These are phyloP conservation scores for Canna indica DNA, from an alignment of 176 grass and related monocot genomes.

Conservation along the genomic window DNA sequence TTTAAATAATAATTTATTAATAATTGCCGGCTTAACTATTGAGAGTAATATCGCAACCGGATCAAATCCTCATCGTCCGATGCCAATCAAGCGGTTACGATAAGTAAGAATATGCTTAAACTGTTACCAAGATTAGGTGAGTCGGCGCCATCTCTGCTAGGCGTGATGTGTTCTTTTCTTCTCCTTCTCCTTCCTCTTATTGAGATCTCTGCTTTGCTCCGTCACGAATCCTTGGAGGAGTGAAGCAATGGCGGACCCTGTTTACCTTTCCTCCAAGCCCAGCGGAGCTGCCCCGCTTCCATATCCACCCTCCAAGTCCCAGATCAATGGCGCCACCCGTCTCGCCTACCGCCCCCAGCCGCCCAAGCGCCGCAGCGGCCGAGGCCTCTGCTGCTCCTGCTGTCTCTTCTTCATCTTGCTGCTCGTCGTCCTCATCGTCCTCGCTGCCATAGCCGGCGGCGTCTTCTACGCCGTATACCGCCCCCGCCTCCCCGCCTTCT, in stretches of 20 bases:
- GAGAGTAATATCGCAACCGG: too few relatives aligned
- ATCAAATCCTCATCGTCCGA: too few relatives aligned
- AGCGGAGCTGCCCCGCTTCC: conserved; percentile 36
- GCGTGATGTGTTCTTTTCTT: not conserved
- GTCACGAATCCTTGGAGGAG: not conserved
- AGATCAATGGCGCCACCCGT: conserved; percentile 57
- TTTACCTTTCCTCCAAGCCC: conserved; percentile 62
- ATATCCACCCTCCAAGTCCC: conserved; percentile 45
- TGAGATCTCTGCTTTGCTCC: not conserved
- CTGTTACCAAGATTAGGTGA: not conserved
- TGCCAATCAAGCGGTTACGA: too few relatives aligned
- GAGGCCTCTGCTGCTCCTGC: conserved; percentile 55
- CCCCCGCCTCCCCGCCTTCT: conserved; percentile 66
- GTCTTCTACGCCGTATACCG: conserved; percentile 70
- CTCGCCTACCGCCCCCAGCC: conserved; percentile 64
- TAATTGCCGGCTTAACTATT: too few relatives aligned
- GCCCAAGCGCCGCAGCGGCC: conserved; percentile 30
- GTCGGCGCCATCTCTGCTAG: not conserved
- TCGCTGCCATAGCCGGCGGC: conserved; percentile 50
- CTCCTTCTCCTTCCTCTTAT: not conserved
- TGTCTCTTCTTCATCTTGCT: conserved; percentile 43
- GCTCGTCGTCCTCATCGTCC: conserved; percentile 41
- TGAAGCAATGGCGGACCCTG: conserved; percentile 56
- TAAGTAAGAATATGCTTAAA: too few relatives aligned
- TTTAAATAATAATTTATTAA: too few relatives aligned